These are phyloP conservation scores for Xylariaceae sp. DNA, from an alignment of 2,329 filamentous ascomycete species.

Conservation along the genomic window DNA sequence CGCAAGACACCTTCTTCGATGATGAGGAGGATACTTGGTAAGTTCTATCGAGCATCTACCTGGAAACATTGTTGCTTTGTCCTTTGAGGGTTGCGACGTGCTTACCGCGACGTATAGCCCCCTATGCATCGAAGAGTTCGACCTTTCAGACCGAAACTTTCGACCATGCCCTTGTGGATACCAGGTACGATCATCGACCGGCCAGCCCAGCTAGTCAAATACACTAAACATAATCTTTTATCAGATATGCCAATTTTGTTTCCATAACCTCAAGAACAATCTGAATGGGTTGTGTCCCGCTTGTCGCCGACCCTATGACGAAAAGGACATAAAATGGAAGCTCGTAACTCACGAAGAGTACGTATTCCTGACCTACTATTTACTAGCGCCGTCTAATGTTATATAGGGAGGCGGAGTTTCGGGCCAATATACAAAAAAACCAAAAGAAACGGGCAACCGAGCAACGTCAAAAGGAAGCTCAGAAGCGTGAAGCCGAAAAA, in stretches of 20 bases:
- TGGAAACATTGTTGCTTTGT: conserved; percentile 2
- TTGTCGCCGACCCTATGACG: conserved; percentile 92
- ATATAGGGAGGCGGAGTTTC: conserved; percentile 72
- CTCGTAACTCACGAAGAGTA: conserved; percentile 95
- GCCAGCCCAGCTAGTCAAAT: conserved; percentile 13
- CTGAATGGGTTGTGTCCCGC: conserved; percentile 98
- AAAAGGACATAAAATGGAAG: conserved; percentile 97
- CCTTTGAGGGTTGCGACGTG: conserved; percentile 18
- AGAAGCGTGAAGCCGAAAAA: conserved; percentile 95
- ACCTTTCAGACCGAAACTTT: conserved; percentile 96
- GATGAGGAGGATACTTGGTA: conserved; percentile 75
- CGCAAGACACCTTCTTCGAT: conserved; percentile 73
- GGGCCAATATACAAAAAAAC: conserved; percentile 81
- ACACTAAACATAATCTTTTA: conserved; percentile 20
- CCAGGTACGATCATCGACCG: conserved; percentile 68
- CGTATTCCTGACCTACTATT: conserved; percentile 43
- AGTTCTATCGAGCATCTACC: conserved; percentile 34
- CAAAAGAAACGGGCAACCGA: conserved; percentile 88
- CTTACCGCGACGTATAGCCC: conserved; percentile 64
- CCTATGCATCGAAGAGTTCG: conserved; percentile 98
- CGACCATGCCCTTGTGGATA: conserved; percentile 97
- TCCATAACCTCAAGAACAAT: conserved; percentile 98
- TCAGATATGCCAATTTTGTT: conserved; percentile 99
- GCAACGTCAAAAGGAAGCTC: conserved; percentile 88
- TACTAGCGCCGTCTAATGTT: conserved; percentile 33